phyloP scores from a whole-genome alignment of 139 green algal genomes.

The Asterochloris erici region DNA sequence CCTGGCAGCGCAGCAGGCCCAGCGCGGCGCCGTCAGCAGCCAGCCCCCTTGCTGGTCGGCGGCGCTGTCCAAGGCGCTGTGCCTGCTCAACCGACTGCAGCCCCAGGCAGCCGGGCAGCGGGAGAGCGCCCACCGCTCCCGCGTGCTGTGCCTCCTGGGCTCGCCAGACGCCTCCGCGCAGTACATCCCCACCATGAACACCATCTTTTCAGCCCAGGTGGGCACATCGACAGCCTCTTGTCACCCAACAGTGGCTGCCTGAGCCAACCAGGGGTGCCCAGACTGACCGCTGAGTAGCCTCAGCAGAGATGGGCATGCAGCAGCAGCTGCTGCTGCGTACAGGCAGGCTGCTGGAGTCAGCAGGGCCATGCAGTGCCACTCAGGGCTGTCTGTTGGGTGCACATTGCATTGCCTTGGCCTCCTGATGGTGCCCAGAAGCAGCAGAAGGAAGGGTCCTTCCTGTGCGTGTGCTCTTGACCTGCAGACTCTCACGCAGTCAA shows the following conservation, averaged over 20 bases:
- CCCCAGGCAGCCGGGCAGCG: not conserved
- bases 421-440: no score
- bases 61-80: slow-evolving; percentile 31
- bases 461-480: no score
- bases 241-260: not conserved
- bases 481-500: not conserved
- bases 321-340: not conserved
- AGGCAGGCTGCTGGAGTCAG: not conserved
- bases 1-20: not conserved
- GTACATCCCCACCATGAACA: slow-evolving; percentile 74
- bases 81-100: slow-evolving; percentile 18
- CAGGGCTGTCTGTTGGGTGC: not conserved
- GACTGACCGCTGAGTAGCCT: no score
- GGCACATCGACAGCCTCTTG: not conserved
- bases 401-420: no score
- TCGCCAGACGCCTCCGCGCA: slow-evolving; percentile 48
- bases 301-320: not conserved
- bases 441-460: no score
- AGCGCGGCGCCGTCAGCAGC: not conserved
- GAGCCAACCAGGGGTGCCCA: not conserved
- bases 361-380: not conserved
- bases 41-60: slow-evolving; percentile 2
- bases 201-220: slow-evolving; percentile 66
- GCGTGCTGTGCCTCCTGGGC: slow-evolving; percentile 49
- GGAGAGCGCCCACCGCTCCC: not conserved